These are phyloP conservation scores for Exobasidium rhododendri DNA, from an alignment of 1,284 basidiomycete species.

Conservation along the genomic window DNA sequence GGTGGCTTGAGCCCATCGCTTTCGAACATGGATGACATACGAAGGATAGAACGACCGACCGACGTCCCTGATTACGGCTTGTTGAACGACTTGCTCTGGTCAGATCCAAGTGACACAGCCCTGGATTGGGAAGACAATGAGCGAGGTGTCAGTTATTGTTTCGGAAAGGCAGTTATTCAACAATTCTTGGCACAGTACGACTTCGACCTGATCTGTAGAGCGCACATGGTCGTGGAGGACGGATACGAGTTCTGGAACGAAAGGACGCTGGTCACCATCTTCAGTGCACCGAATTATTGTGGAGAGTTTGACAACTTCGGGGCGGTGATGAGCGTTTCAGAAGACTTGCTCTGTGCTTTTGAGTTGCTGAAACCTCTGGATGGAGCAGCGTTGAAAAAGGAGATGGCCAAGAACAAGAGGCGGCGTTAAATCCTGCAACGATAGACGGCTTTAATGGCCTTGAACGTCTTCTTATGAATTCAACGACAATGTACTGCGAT, in stretches of 20 bases:
- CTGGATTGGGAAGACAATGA: slow-evolving; percentile 99
- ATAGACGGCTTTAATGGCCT: no score
- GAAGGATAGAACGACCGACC: slow-evolving; percentile 93
- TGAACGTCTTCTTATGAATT: no score
- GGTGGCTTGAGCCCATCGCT: slow-evolving; percentile 96
- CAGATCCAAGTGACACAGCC: slow-evolving; percentile 95
- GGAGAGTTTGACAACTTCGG: slow-evolving; percentile 76
- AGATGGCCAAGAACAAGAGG: slow-evolving; percentile 82
- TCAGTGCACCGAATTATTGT: slow-evolving; percentile 90
- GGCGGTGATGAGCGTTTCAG: slow-evolving; percentile 74
- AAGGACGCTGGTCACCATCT: slow-evolving; percentile 93
- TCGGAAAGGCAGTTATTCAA: slow-evolving; percentile 95
- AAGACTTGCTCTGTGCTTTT: slow-evolving; percentile 66
- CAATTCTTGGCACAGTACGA: slow-evolving; percentile 80
- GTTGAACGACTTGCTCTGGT: slow-evolving; percentile 96
- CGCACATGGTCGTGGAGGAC: slow-evolving; percentile 97
- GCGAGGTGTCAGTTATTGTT: slow-evolving; percentile 98
- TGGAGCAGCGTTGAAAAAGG: slow-evolving; percentile 89
- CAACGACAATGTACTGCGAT: no score
- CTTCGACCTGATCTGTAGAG: slow-evolving; percentile 98
- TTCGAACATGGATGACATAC: slow-evolving; percentile 98
- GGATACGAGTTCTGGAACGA: slow-evolving; percentile 99
- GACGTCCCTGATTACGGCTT: slow-evolving; percentile 99
- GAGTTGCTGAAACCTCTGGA: slow-evolving; percentile 73
- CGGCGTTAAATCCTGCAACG: not conserved